A percentile compares a stretch with the other conserved stretches of the same genome.
phyloP scores from a whole-genome alignment of 345 rosid species.

The Brassica nigra region DNA sequence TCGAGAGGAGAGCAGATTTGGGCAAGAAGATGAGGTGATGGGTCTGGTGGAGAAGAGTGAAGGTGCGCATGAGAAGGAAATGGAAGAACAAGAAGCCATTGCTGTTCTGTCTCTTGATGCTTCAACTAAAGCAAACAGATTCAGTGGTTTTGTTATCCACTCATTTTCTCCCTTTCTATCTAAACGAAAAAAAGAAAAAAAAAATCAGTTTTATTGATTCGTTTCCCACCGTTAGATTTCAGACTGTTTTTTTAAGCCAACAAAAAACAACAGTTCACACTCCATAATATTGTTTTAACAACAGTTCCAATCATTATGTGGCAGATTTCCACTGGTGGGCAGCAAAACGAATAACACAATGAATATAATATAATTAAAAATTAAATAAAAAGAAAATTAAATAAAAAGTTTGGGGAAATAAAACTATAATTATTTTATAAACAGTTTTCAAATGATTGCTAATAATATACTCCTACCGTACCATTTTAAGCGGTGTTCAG shows the following conservation, averaged over 20 bases:
- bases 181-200: not conserved
- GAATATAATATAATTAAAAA: not conserved
- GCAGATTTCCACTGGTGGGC: not conserved
- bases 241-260: not conserved
- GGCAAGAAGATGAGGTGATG: conserved; percentile 11
- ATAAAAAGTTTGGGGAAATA: not conserved
- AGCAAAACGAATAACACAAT: not conserved
- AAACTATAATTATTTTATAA: no score
- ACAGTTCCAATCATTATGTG: not conserved
- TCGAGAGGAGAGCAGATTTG: conserved; percentile 46
- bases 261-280: not conserved
- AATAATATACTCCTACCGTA: no score
- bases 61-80: conserved; percentile 41
- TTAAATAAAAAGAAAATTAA: not conserved
- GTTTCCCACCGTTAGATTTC: conserved; percentile 15
- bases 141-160: conserved; percentile 28
- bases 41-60: conserved; percentile 43
- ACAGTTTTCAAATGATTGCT: not conserved
- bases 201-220: not conserved
- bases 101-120: conserved; percentile 11
- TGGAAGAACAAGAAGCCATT: conserved; percentile 48
- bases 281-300: not conserved
- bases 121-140: conserved; percentile 27
- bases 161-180: conserved; percentile 19
- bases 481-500: no score